These are phyloP conservation scores for Barnettozyma hawaiiensis DNA, from an alignment of 1,139 yeast genomes.

Conservation along the genomic window DNA sequence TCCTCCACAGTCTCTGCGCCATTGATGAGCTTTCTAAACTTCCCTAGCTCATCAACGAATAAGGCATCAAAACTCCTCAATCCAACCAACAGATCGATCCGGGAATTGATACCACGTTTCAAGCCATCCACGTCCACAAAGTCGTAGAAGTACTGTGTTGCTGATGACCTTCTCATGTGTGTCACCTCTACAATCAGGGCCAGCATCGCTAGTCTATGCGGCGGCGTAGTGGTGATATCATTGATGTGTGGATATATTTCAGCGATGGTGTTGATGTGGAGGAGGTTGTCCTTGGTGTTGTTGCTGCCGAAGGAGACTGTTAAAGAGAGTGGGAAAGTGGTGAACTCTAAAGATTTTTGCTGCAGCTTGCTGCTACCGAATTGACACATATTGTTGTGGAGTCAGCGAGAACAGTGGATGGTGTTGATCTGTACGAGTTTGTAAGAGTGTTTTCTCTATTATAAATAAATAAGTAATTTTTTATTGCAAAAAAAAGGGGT, in stretches of 20 bases:
- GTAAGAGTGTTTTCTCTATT: too few relatives aligned
- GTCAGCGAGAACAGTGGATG: too few relatives aligned
- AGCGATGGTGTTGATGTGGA: neutral
- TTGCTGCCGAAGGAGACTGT: neutral
- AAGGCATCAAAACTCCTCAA: neutral
- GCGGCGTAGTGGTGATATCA: neutral
- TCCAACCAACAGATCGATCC: neutral
- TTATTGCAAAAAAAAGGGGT: too few relatives aligned
- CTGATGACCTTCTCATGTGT: slow-evolving; percentile 1
- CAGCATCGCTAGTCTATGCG: neutral
- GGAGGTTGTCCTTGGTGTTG: neutral
- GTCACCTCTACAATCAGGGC: slow-evolving; percentile 3
- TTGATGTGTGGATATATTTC: neutral
- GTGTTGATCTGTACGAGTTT: too few relatives aligned
- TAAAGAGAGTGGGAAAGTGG: neutral
- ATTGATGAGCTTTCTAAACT: neutral
- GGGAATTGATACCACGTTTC: neutral
- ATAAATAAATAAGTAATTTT: too few relatives aligned
- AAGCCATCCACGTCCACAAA: slow-evolving; percentile 10
- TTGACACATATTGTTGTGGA: neutral
- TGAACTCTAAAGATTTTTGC: neutral
- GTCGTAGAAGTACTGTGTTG: slow-evolving; percentile 30
- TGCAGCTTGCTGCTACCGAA: neutral
- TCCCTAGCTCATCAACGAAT: neutral
- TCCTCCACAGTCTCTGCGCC: neutral